Evolutionary conservation across 768 basidiomycete species (phyloP), one percentile per base, ranked within the genome.

Genomic region (Tricholomella constricta): DNA sequence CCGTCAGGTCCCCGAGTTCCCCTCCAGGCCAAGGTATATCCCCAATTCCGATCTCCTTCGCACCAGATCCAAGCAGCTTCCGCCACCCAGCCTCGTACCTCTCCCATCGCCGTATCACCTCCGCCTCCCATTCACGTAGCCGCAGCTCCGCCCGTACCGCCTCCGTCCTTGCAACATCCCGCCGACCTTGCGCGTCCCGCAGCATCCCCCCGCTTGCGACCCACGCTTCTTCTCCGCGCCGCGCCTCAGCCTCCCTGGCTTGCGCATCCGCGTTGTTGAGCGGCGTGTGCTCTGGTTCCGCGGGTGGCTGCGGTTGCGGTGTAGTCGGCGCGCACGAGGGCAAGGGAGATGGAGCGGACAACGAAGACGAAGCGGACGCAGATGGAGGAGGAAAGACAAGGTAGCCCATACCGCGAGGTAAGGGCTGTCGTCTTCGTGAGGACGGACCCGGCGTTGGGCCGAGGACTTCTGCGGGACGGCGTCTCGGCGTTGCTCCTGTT

Each of bases 11-110:
- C 11, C 47, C 47, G 20, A 72, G 52, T 41, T 52, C 62, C 53
- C 11, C 31, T 14, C 31, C 31, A 32, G 87, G 88, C 87, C 88
- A 89, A 0, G 87, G 85, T 38, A 89, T 76, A 53, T 82, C 80
- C 4, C 48, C 58, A 58, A 87, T 89, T 47, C 52, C 45, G n/a
- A 6, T 48, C 50, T 6, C 44, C 48, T 26, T 40, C 37, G 6
- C 27, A 55, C 51, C 31, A 61, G 52, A 15, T 56, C 19, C 60
- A 40, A 67, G 58, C 12, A 83, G 64, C 11, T 59, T 59, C 26
- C 62, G 65, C 86, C 88, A 88, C 8, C 72, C 68, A 15, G 56
- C 43, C 52, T 86, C 83, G 57, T 87, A 85, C 6, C 51, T 61
- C n/a, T 77, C 70, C 83, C 87, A 85, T 34, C 72, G 68, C 17